Conservation (phyloP, 495 filamentous ascomycete genomes). For the Trichoderma orchidacearum region DNA sequence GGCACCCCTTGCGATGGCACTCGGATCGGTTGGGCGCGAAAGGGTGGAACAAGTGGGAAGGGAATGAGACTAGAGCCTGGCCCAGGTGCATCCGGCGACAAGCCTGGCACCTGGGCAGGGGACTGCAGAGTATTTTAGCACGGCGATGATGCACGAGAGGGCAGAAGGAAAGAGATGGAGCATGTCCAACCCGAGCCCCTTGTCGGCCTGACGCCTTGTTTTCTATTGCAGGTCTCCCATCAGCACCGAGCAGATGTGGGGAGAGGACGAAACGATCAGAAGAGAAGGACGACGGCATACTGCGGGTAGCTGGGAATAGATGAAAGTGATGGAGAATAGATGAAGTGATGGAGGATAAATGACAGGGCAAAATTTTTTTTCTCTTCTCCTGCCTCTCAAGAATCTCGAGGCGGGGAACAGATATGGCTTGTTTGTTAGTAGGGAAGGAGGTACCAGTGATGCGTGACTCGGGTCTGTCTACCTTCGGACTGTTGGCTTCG, state of each 20-base stretch:
- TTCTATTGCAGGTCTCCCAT: too few species aligned
- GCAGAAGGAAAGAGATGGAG: background rate
- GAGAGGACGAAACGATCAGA: too few species aligned
- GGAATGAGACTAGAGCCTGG: background rate
- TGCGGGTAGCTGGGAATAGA: too few species aligned
- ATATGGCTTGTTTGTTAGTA: background rate
- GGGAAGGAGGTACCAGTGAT: background rate
- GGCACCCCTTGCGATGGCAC: background rate
- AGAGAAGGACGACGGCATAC: background rate
- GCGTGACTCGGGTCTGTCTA: background rate
- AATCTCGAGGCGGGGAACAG: too few species aligned
- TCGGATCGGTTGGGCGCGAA: background rate
- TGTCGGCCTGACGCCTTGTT: background rate
- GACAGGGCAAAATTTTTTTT: too few species aligned
- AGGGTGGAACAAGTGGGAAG: background rate
- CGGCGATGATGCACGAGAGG: background rate
- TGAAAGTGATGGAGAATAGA: background rate
- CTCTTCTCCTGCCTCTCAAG: too few species aligned
- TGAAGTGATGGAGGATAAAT: too few species aligned
- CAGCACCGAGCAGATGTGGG: too few species aligned
- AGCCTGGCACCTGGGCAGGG: background rate
- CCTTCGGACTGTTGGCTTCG: background rate
- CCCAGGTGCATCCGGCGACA: background rate
- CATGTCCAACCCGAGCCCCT: background rate
- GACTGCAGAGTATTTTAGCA: background rate